Base-by-base conservation (phyloP, 2,329 filamentous ascomycete genomes). In the Cercospora zeae-maydis region DNA sequence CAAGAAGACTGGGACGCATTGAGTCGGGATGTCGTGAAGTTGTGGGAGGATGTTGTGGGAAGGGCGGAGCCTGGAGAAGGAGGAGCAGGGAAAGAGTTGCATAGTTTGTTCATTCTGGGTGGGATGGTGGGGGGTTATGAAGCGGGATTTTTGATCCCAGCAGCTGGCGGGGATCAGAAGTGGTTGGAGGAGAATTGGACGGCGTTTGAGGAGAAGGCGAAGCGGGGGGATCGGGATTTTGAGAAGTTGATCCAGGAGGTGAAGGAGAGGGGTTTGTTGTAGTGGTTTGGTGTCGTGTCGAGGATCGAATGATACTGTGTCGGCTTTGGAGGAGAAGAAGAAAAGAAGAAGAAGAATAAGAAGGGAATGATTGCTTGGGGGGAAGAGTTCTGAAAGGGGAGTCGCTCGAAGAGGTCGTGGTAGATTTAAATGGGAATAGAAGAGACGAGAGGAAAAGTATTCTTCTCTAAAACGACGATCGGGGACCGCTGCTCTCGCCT, bases 221-320 rank as follows among this genome's bases (percentile, higher is more conserved):
- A 71, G n/a, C 63, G 58, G 21, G 75, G 75, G 24, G 70, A 77
- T 68, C 70, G 73, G 65, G 72, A 75, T 39, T 73, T 76, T 55
- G 56, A 33, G 58, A 71, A 73, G 8, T 60, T 76, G 69, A 67
- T 76, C 5, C 52, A 66, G 61, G 75, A 77, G 64, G 65, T 73
- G 13, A 66, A 72, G 65, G 65, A 69, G 62, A 68, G 75, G 56
- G 72, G 71, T 2, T 39, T 75, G 61, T 34, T 74, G 63, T 27
- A 27, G 24, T 27, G 3, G 24, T 27, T 27, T 27, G 24, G 24
- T 27, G n/a, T n/a, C n/a, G n/a, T n/a, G n/a, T n/a, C n/a, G n/a
- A n/a, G n/a, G n/a, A n/a, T n/a, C n/a, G n/a, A n/a, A n/a, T n/a
- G n/a, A n/a, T n/a, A n/a, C n/a, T n/a, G n/a, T n/a, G n/a, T n/a